Evolutionary conservation across 352 stramenopile genomes (phyloP).

Genomic region (Elongisporangium undulatum): DNA sequence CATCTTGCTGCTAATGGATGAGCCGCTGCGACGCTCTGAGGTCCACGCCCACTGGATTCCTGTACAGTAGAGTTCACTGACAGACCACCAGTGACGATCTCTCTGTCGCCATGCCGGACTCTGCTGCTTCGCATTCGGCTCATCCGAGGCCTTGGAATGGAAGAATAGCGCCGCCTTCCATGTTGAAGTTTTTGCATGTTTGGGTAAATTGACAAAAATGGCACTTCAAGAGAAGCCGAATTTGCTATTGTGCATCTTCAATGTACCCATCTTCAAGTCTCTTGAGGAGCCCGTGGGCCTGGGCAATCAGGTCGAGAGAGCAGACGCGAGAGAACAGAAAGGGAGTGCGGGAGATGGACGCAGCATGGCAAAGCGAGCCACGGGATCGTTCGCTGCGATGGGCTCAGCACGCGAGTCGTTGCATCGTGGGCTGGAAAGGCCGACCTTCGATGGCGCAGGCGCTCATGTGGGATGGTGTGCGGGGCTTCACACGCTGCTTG

Average conservation of each 20-base stretch:
- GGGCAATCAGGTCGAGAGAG: neutral
- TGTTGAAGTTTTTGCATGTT: neutral
- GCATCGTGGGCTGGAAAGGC: too few relatives aligned
- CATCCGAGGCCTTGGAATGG: neutral
- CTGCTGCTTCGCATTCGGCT: neutral
- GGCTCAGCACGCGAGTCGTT: neutral
- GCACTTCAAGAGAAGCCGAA: neutral
- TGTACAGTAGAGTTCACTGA: neutral
- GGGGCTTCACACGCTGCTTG: neutral
- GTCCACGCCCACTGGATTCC: neutral
- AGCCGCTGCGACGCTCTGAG: neutral
- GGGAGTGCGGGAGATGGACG: too few relatives aligned
- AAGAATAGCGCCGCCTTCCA: neutral
- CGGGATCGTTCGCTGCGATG: neutral
- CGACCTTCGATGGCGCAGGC: neutral
- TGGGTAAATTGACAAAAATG: neutral
- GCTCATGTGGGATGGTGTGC: neutral
- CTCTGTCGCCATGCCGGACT: neutral
- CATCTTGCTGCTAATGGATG: too few relatives aligned
- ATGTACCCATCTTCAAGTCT: neutral
- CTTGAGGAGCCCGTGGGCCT: neutral
- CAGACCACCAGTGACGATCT: neutral
- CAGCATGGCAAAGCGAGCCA: too few relatives aligned
- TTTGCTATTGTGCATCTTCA: neutral
- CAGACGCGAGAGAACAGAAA: neutral